Evolutionary conservation across 2,329 filamentous ascomycete species (phyloP), one percentile per base, ranked within the genome.

Genomic region (Pseudocercospora eumusae): DNA sequence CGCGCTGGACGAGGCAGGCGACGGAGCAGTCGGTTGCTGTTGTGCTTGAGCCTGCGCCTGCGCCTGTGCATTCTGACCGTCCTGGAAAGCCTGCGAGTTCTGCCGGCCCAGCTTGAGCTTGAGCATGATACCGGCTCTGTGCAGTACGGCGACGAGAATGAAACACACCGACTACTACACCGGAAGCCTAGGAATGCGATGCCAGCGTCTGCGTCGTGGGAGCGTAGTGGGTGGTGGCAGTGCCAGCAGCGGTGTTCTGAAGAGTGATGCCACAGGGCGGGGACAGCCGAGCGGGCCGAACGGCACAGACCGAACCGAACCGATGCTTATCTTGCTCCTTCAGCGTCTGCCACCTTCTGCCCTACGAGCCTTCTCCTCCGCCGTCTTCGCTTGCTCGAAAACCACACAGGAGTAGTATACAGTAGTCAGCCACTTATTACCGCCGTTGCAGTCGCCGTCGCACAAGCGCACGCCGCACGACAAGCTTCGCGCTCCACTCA

Each of bases 21-120:
- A 62, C 27, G 47, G 52, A 13, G 59, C 23, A 45, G 44, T 56
- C 28, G 40, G 52, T 18, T 57, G 40, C 27, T 23, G 40, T 25
- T 21, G 47, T 31, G 40, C n/a, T 31, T 57, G 40, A 4, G 56
- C 31, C 28, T 61, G 33, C 11, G 54, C 23, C 25, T 56, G 54
- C 11, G 54, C 33, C 33, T 42, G 54, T 23, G 57, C 52, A 13
- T 47, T 50, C 56, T 47, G 56, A 25, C 47, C 55, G 20, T 60
- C 40, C 10, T 50, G 57, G 13, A 53, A 42, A 2, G 57, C 52
- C 52, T 54, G 52, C 52, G 52, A 54, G 52, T 54, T 54, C 58
- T 62, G 40, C 56, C 61, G 52, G 45, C 59, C 60, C 44, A 68
- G 60, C 58, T 68, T 68, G 53, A 68, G 65, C 60, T 68, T 68